Evolutionary conservation across 371 early-diverging fungal species (phyloP).

Genomic region (Capillidium heterosporum): DNA sequence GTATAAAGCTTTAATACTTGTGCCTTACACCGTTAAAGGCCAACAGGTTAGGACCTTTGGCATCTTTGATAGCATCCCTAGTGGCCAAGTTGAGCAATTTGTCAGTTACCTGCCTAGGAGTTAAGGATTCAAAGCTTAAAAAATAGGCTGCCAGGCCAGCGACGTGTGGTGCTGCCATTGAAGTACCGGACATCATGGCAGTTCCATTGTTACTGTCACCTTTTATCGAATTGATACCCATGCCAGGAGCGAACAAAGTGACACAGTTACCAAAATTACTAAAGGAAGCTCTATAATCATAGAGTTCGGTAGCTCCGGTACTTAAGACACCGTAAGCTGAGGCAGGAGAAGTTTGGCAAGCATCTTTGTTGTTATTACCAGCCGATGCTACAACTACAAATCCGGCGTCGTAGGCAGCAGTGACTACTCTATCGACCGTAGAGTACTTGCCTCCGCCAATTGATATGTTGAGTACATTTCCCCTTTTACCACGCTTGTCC

Average conservation of each 20-base stretch:
- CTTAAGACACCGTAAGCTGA: slow-evolving; percentile 29
- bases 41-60: too few relatives aligned
- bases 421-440: slow-evolving; percentile 18
- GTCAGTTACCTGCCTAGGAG: too few relatives aligned
- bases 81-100: too few relatives aligned
- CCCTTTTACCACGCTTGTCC: background rate
- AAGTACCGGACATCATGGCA: slow-evolving; percentile 20
- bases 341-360: slow-evolving; percentile 43
- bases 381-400: slow-evolving; percentile 40
- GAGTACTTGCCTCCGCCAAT: slow-evolving; percentile 16
- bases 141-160: slow-evolving; percentile 12
- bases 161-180: slow-evolving; percentile 27
- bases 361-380: slow-evolving; percentile 29
- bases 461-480: slow-evolving; percentile 30
- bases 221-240: slow-evolving; percentile 18
- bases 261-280: slow-evolving; percentile 62
- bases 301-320: slow-evolving; percentile 36
- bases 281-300: slow-evolving; percentile 41
- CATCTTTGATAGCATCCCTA: too few relatives aligned
- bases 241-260: slow-evolving; percentile 41
- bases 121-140: too few relatives aligned
- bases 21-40: too few relatives aligned
- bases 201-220: slow-evolving; percentile 11
- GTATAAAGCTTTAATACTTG: too few relatives aligned
- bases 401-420: slow-evolving; percentile 14